phyloP scores from a whole-genome alignment of 768 basidiomycete species.

The Boletus insuetus region DNA sequence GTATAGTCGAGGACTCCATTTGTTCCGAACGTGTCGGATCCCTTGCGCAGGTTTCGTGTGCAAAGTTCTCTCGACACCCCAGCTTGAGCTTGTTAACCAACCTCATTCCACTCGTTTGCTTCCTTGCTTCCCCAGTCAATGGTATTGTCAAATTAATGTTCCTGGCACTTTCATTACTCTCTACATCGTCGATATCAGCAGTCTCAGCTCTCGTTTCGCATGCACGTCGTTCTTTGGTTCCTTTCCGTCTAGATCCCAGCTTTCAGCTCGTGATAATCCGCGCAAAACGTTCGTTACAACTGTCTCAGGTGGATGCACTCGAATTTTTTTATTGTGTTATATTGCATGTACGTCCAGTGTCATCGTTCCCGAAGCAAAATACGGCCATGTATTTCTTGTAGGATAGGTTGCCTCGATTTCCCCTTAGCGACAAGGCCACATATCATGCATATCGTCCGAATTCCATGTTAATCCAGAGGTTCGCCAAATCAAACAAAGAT shows the following conservation, averaged over 20 bases:
- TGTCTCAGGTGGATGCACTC: conserved; percentile 16
- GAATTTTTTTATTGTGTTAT: conserved; percentile 6
- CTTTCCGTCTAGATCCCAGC: not conserved
- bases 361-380: conserved; percentile 5
- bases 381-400: conserved; percentile 19
- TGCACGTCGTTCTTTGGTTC: conserved; percentile 5
- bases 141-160: not conserved
- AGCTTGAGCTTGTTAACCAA: not conserved
- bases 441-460: not conserved
- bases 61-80: not conserved
- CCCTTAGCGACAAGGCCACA: conserved; percentile 1
- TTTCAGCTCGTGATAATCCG: not conserved
- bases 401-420: conserved; percentile 4
- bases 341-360: conserved; percentile 18
- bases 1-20: not conserved
- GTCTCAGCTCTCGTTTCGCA: conserved; percentile 1
- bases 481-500: not conserved
- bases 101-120: not conserved
- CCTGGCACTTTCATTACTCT: conserved; percentile 3
- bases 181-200: conserved; percentile 4
- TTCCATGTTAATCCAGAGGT: conserved; percentile 2
- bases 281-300: conserved; percentile 14
- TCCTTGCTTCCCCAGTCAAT: not conserved
- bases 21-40: not conserved
- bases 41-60: not conserved